These are phyloP conservation scores for Sphaerulina vaccinii DNA, from an alignment of 2,329 filamentous ascomycete genomes.

Conservation along the genomic window DNA sequence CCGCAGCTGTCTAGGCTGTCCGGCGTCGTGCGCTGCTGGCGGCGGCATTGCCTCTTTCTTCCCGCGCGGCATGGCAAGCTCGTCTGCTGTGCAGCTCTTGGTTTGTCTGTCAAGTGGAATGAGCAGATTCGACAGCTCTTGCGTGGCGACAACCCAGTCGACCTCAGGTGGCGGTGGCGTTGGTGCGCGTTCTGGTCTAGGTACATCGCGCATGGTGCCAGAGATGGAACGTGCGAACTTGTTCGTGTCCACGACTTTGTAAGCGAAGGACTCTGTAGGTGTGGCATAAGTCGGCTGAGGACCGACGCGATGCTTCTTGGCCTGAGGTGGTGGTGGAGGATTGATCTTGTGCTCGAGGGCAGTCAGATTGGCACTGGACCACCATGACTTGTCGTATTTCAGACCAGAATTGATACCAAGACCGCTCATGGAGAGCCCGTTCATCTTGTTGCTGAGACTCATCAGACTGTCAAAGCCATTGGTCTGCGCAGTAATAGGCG, in stretches of 20 bases:
- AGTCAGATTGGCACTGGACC: constrained; percentile 58
- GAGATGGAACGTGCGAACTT: constrained; percentile 66
- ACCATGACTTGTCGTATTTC: constrained; percentile 46
- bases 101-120: constrained; percentile 75
- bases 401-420: not conserved
- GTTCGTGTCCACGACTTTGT: constrained; percentile 70
- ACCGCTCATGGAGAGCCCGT: constrained; percentile 26
- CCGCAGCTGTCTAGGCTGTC: constrained; percentile 63
- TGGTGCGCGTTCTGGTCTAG: constrained; percentile 44
- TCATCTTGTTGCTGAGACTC: constrained; percentile 30
- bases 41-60: constrained; percentile 63
- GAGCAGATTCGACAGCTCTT: constrained; percentile 78
- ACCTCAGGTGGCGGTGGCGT: constrained; percentile 77
- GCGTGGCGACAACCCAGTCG: constrained; percentile 78
- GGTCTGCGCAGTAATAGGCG: constrained; percentile 13
- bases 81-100: constrained; percentile 72
- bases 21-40: constrained; percentile 42
- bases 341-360: constrained; percentile 64
- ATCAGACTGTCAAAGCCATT: constrained; percentile 17
- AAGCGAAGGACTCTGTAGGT: constrained; percentile 82
- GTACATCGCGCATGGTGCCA: constrained; percentile 45
- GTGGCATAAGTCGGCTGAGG: constrained; percentile 74
- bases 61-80: constrained; percentile 57
- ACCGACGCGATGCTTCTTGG: constrained; percentile 56
- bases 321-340: constrained; percentile 51